Base-by-base conservation (phyloP, 1,139 yeast species). In the Debaryomyces sp. region DNA sequence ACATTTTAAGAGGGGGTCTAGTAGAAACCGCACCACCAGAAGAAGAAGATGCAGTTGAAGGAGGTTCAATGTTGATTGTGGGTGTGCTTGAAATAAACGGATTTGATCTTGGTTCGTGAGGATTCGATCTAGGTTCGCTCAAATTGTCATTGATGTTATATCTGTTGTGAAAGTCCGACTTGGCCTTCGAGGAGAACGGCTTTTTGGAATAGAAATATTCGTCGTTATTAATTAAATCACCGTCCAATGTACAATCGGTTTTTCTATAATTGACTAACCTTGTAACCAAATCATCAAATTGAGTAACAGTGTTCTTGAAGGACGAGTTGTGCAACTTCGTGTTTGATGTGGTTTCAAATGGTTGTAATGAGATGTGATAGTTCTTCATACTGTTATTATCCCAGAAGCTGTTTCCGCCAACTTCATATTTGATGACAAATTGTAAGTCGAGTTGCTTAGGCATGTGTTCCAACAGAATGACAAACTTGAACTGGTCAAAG, bases 401-500 rank as follows among this genome's bases (percentile, higher is more conserved):
- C 77, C 77, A 73, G 52, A 52, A 67, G 2, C 55, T 51, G n/a
- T 46, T 26, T 44, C 58, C 57, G 48, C 53, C 54, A 18, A 66
- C 71, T 5, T 54, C 56, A 50, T 68, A 68, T 43, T 56, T 59
- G 41, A 68, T 48, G 46, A 68, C 69, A 54, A 68, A 55, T 50
- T 68, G 67, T 40, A 64, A 50, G 38, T 56, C 51, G 23, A 58
- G 48, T 13, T 54, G 36, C 33, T 42, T 48, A 7, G 54, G 54
- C 45, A 70, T 61, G 41, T 67, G 69, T 24, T 61, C 56, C 40
- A 75, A 59, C 7, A 70, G 68, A 23, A 74, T 61, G 42, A 63
- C 63, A 54, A 75, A 73, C 50, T 64, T 64, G 59, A 75, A 75
- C 55, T 71, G 73, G 59, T 75, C 80, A 46, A 60, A 62, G 41